Conservation (phyloP, 371 early-diverging fungal species). For the Mucor indicus region DNA sequence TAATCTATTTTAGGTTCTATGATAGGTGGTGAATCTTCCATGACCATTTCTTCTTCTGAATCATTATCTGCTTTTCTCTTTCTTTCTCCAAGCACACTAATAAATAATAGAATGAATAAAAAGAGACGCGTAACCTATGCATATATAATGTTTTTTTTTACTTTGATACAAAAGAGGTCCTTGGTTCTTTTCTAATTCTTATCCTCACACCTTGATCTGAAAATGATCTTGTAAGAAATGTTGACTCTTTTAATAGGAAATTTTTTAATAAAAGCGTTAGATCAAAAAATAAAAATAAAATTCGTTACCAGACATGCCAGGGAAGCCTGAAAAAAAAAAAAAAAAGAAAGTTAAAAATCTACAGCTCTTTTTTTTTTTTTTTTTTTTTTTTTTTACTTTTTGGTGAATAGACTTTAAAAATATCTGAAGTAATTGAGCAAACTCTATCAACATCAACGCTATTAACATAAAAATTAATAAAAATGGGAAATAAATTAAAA, state of each 20-base stretch:
- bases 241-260: conserved; percentile 20
- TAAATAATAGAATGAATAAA: too few relatives aligned
- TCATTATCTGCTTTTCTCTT: not conserved
- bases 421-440: conserved; percentile 46
- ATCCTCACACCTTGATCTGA: conserved; percentile 33
- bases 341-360: too few relatives aligned
- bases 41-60: not conserved
- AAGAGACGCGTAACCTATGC: too few relatives aligned
- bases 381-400: conserved; percentile 20
- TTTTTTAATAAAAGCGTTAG: not conserved
- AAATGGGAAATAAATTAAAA: too few relatives aligned
- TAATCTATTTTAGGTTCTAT: not conserved
- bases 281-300: not conserved
- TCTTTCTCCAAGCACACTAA: not conserved
- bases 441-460: conserved; percentile 24
- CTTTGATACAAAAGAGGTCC: conserved; percentile 14
- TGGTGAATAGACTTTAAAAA: conserved; percentile 17
- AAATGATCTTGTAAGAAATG: conserved; percentile 23
- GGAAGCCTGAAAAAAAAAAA: conserved; percentile 79
- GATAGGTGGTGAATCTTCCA: not conserved
- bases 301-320: conserved; percentile 78
- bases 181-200: conserved; percentile 26
- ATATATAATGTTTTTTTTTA: not conserved
- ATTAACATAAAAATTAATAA: too few relatives aligned
- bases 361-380: too few relatives aligned